These are phyloP conservation scores for Saturnispora quitensis DNA, from an alignment of 805 yeast genomes.

Conservation along the genomic window DNA sequence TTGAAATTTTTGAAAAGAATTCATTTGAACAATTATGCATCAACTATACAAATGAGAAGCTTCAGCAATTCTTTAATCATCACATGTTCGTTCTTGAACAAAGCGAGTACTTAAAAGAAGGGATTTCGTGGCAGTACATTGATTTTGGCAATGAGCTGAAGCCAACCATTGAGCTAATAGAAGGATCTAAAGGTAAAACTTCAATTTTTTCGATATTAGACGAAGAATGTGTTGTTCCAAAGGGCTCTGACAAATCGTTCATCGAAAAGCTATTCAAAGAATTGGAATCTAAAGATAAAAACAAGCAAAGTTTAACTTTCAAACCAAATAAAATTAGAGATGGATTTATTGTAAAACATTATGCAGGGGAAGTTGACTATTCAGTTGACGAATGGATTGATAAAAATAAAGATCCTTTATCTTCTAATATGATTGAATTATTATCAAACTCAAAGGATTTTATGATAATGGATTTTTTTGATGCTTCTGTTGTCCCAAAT, in stretches of 20 bases:
- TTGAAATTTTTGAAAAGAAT: constrained; percentile 48
- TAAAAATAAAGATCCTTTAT: constrained; percentile 89
- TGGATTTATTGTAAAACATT: constrained; percentile 82
- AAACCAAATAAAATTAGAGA: constrained; percentile 62
- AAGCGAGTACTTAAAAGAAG: constrained; percentile 49
- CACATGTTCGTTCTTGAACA: constrained; percentile 54
- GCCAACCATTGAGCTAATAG: constrained; percentile 89
- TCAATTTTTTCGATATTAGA: constrained; percentile 82
- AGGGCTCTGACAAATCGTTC: constrained; percentile 74
- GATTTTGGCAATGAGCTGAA: constrained; percentile 94
- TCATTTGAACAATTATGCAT: constrained; percentile 55
- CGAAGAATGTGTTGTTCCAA: constrained; percentile 94
- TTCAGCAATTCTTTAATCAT: constrained; percentile 54
- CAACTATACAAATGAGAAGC: constrained; percentile 50
- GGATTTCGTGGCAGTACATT: constrained; percentile 61
- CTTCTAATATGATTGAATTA: constrained; percentile 59
- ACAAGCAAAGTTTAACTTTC: constrained; percentile 37
- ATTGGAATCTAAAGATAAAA: constrained; percentile 40
- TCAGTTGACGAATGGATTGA: constrained; percentile 87
- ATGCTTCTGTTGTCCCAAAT: constrained; percentile 15
- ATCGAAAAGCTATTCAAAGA: constrained; percentile 65
- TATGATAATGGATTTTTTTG: constrained; percentile 43
- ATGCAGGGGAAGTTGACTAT: constrained; percentile 96
- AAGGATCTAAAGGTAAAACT: constrained; percentile 46
- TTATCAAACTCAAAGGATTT: constrained; percentile 47